A percentile compares a stretch with the other conserved stretches of the same genome.
phyloP scores from a whole-genome alignment of 2,329 filamentous ascomycete species.

The Fusarium sp. region DNA sequence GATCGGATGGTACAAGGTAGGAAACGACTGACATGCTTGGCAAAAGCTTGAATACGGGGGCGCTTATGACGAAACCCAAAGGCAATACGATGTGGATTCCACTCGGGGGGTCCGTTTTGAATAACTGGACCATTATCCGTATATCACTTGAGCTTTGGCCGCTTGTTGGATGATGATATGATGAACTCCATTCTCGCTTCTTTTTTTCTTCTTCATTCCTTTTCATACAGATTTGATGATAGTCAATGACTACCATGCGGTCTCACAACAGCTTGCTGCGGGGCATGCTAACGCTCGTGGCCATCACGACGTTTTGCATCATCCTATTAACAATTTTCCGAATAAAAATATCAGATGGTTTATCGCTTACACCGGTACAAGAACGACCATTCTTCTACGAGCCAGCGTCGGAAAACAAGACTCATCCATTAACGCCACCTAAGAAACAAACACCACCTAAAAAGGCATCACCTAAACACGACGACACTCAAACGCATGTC shows the following conservation, averaged over 20 bases:
- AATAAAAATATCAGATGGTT: conserved; percentile 18
- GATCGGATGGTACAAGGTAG: conserved; percentile 25
- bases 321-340: conserved; percentile 23
- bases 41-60: conserved; percentile 28
- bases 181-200: neutral
- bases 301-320: conserved; percentile 2
- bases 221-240: neutral
- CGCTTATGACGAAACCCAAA: conserved; percentile 11
- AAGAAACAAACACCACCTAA: neutral
- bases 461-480: neutral
- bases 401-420: too few relatives aligned
- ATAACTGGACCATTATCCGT: neutral
- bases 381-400: conserved; percentile 33
- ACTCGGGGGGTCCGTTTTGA: too few relatives aligned
- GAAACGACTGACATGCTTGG: conserved; percentile 20
- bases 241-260: conserved; percentile 11
- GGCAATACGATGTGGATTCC: neutral
- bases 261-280: conserved; percentile 19
- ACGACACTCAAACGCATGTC: neutral
- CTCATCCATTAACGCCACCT: neutral
- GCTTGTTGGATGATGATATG: neutral
- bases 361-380: conserved; percentile 5
- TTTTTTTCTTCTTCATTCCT: neutral
- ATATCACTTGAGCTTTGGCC: conserved; percentile 6
- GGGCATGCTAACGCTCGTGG: conserved; percentile 19